Evolutionary conservation across 805 yeast genomes (phyloP), one percentile per base, ranked within the genome.

Genomic region (Zygosaccharomyces pseudorouxii): DNA sequence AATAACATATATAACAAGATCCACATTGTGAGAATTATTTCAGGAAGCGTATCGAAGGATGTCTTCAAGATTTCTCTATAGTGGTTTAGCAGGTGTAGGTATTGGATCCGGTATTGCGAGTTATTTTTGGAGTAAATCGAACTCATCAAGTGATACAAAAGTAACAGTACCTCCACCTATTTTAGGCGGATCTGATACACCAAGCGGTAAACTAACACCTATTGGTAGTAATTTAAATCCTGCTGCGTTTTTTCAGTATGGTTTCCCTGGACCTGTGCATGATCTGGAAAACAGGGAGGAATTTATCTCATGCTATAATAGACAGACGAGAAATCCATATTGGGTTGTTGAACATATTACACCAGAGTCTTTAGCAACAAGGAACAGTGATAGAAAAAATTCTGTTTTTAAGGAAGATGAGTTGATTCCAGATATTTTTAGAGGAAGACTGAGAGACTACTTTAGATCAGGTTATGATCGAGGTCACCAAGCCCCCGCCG

Each of bases 401-500:
- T 84, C 95, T 2, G 76, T 85, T 3, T 93, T 93, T 72, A 81
- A 73, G 60, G 99, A 93, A 72, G 97, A 93, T 64, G 95, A 86
- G 63, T 59, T 63, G 10, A 79, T 93, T 36, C 99, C 99, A 0
- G 67, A 68, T 25, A 76, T 72, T 58, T 93, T 89, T 66, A 76
- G 97, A 56, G 92, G 84, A 2, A 73, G 77, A 46, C 72, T 93
- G 48, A 76, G 82, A 52, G 98, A 93, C 68, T 93, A 86, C 66
- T 93, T 92, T 74, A 78, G 98, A 58, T 83, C 93, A 28, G 99
- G 99, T 1, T 93, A 88, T 68, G 99, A 93, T 67, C 73, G 98
- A 55, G 99, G 99, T 5, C 99, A 93, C 68, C 89, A 87, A 59
- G 97, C 96, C 0, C 97, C 99, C 3, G 99, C 99, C 4, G 98